Evolutionary conservation across 176 grass and related monocot species (phyloP).

Genomic region (Rhynchospora pubera): DNA sequence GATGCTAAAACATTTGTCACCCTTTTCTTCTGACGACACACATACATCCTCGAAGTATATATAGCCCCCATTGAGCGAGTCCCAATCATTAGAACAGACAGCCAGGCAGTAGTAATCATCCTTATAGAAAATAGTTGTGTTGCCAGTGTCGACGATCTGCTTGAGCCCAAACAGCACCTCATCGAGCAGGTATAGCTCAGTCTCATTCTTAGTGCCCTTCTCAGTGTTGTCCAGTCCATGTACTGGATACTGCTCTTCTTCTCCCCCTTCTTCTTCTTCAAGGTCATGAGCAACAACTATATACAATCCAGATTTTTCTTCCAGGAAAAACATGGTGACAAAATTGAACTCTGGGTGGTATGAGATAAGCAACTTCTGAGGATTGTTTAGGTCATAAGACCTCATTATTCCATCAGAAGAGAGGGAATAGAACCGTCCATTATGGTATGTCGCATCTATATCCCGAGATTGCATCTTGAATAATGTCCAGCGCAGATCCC

Average conservation of each 20-base stretch:
- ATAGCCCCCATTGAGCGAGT: not conserved
- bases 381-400: constrained; percentile 1
- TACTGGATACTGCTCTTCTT: not conserved
- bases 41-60: not conserved
- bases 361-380: not conserved
- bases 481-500: constrained; percentile 4
- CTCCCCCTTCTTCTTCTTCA: not conserved
- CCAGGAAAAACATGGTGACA: not conserved
- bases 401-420: not conserved
- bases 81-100: not conserved
- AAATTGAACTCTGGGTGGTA: not conserved
- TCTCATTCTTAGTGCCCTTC: not conserved
- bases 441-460: not conserved
- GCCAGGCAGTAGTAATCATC: not conserved
- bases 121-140: not conserved
- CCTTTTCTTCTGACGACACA: not conserved
- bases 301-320: constrained; percentile 5
- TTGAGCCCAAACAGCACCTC: not conserved
- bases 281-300: not conserved
- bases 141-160: not conserved
- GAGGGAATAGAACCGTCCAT: not conserved
- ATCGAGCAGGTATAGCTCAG: not conserved
- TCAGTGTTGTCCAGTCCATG: not conserved
- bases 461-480: not conserved
- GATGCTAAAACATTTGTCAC: not conserved